Percentiles rank a stretch among this genome's conserved stretches.
Conservation (phyloP, 2,329 filamentous ascomycete species). For the Parastagonospora nodorum region DNA sequence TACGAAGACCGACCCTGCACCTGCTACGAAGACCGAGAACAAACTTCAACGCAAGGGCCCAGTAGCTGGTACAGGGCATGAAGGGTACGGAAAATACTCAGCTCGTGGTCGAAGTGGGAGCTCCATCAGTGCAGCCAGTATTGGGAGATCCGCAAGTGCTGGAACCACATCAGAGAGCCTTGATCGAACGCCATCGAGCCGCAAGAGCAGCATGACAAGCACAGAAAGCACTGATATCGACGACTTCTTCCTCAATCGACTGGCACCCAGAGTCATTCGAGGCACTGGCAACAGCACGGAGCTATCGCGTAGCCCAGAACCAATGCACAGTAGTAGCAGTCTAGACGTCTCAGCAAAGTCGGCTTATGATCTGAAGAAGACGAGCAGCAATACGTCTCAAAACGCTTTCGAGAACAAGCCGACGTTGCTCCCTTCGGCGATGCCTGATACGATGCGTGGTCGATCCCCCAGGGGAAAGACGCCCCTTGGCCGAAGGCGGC, state of each 20-base stretch:
- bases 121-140: slow-evolving; percentile 56
- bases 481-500: slow-evolving; percentile 29
- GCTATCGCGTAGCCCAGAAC: slow-evolving; percentile 42
- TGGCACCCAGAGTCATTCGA: slow-evolving; percentile 52
- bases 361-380: slow-evolving; percentile 23
- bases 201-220: slow-evolving; percentile 51
- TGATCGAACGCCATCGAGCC: slow-evolving; percentile 41
- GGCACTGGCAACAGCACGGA: slow-evolving; percentile 50
- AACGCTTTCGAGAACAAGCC: slow-evolving; percentile 27
- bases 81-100: slow-evolving; percentile 76
- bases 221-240: slow-evolving; percentile 51
- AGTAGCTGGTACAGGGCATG: slow-evolving; percentile 89
- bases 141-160: slow-evolving; percentile 53
- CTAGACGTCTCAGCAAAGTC: slow-evolving; percentile 30
- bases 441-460: slow-evolving; percentile 41
- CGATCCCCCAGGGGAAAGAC: slow-evolving; percentile 39
- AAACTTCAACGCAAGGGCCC: slow-evolving; percentile 70
- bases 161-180: slow-evolving; percentile 46
- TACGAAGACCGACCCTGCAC: slow-evolving; percentile 66
- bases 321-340: slow-evolving; percentile 43
- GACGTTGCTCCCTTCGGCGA: slow-evolving; percentile 43
- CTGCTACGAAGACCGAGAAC: slow-evolving; percentile 63
- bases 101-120: slow-evolving; percentile 69
- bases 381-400: slow-evolving; percentile 21
- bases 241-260: slow-evolving; percentile 52